A percentile compares a stretch with the other conserved stretches of the same genome.
phyloP scores from a whole-genome alignment of 306 rosid species.

The Prunus mira region DNA sequence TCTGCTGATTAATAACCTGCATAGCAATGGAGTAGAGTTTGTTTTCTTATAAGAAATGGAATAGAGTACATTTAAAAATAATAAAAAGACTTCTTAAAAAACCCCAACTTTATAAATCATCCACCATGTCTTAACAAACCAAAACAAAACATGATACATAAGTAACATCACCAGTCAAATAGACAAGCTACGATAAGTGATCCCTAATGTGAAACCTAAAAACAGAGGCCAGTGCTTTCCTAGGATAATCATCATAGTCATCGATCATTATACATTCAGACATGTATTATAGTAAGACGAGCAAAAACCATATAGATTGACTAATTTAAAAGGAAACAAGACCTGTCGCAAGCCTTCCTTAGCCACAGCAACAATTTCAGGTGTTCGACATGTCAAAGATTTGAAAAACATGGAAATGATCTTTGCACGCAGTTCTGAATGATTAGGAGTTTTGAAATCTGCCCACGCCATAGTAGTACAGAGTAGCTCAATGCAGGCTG shows the following conservation, averaged over 20 bases:
- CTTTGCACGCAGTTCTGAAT: slow-evolving; percentile 92
- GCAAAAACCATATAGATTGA: slow-evolving; percentile 5
- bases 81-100: neutral
- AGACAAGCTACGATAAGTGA: slow-evolving; percentile 9
- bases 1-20: slow-evolving; percentile 93
- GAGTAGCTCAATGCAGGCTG: slow-evolving; percentile 94
- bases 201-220: neutral
- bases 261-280: neutral
- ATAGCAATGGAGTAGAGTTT: slow-evolving; percentile 6
- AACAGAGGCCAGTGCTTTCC: slow-evolving; percentile 4
- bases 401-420: slow-evolving; percentile 97
- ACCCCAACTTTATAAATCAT: slow-evolving; percentile 20
- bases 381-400: slow-evolving; percentile 91
- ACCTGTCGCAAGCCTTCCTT: slow-evolving; percentile 99
- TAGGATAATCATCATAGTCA: slow-evolving; percentile 4
- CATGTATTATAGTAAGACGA: neutral
- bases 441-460: slow-evolving; percentile 88
- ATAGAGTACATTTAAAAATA: neutral
- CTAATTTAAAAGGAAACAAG: slow-evolving; percentile 16
- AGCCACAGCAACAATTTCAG: slow-evolving; percentile 98
- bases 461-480: slow-evolving; percentile 99
- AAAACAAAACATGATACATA: slow-evolving; percentile 12
- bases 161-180: slow-evolving; percentile 19
- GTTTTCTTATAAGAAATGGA: neutral
- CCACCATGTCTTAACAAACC: neutral